Base-by-base conservation (phyloP, 495 filamentous ascomycete genomes). In the Immersiella caudata region DNA sequence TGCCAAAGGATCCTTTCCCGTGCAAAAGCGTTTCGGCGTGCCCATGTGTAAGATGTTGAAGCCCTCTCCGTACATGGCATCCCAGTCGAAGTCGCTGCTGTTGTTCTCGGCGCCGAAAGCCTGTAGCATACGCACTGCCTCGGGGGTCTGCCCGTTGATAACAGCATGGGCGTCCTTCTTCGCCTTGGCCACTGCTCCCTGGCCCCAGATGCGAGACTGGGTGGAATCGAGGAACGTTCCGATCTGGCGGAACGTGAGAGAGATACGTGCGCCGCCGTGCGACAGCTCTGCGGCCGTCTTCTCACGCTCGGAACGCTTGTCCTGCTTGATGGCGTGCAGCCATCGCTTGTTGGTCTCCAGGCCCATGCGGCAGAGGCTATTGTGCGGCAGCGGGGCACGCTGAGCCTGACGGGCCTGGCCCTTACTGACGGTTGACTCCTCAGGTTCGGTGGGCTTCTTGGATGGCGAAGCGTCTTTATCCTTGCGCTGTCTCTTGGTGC, bases 101-200 rank as follows among this genome's bases (percentile, higher is more conserved):
- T 90, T 89, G 70, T 98, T 99, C 78, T 99, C 95, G 20, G 83
- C 84, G 4, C 93, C 91, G 76, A 99, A 98, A 0, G 91, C 91
- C 40, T 79, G 80, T 50, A 99, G 81, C 76, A 99, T 84, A 33
- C 75, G 78, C 64, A 93, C 86, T 0, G 90, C 88, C 64, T 91
- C 85, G 9, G 80, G 77, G 0, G 83, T 80, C 62, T 91, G 84
- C 0, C 88, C 92, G 67, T 91, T 92, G 50, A 91, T 76, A 6
- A 97, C 89, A 0, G 77, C 71, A 11, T 79, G 76, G 2, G 93
- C 91, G 0, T 78, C 70, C 0, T 80, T 79, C 18, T 81, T 79
- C 0, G 77, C 79, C 78, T 97, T 98, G 12, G 79, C 74, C 0
- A 83, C 84, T 2, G 94, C 96, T 6, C 95, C 95, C 79, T 97